Percentiles rank a stretch among this genome's conserved stretches.
phyloP scores from a whole-genome alignment of 108 stramenopile genomes.

The Halocafeteria seosinensis region DNA sequence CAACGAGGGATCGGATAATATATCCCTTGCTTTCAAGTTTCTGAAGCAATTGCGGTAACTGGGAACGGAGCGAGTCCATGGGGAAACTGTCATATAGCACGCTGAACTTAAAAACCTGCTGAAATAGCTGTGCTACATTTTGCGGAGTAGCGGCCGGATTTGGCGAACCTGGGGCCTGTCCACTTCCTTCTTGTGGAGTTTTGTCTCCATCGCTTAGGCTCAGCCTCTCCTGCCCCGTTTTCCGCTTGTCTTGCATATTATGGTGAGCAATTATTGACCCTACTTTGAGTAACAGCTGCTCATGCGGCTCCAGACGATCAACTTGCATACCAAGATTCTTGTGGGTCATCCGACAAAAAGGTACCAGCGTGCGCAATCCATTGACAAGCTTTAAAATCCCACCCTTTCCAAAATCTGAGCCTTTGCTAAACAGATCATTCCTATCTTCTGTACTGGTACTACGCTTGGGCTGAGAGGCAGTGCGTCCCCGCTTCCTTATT shows the following conservation, averaged over 20 bases:
- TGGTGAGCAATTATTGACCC: conserved; percentile 2
- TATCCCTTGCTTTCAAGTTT: not conserved
- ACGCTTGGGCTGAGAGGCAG: not conserved
- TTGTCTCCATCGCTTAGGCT: not conserved
- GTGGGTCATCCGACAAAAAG: not conserved
- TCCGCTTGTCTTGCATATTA: not conserved
- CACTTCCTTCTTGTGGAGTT: not conserved
- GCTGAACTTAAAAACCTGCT: not conserved
- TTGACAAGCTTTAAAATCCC: not conserved
- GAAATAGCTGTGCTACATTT: not conserved
- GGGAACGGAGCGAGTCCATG: not conserved
- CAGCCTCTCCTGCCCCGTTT: not conserved
- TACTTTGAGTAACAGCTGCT: conserved; percentile 12
- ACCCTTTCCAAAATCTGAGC: not conserved
- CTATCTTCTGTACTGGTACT: not conserved
- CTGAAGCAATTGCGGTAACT: not conserved
- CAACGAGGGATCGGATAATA: not conserved
- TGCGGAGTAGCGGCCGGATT: not conserved
- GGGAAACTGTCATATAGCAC: not conserved
- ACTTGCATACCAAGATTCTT: not conserved
- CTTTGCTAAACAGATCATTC: not conserved
- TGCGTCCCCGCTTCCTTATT: not conserved
- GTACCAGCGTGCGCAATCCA: not conserved
- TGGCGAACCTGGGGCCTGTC: not conserved
- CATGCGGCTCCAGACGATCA: conserved; percentile 6